Evolutionary conservation across 106 monocot species (phyloP), one percentile per base, ranked within the genome.

Genomic region (Dendrobium chrysotoxum): DNA sequence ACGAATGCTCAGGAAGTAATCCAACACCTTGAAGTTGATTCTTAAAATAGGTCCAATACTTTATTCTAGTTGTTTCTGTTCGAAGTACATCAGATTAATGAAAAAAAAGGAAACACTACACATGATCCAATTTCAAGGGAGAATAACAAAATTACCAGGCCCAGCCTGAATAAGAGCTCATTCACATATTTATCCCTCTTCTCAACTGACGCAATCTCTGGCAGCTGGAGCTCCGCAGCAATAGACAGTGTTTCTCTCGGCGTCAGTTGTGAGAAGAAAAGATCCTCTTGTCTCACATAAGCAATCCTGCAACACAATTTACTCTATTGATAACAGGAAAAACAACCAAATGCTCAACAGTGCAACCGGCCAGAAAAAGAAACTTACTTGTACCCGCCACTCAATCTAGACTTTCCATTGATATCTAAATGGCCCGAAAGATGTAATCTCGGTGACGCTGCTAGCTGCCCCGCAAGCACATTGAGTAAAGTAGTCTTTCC

Each of bases 401-500:
- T 81, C 25, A 86, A 81, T 58, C 81, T 86, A 39, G 87, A 83
- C 41, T 65, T 38, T 0, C 92, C 90, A 72, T 92, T 92, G 11
- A 97, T 77, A 82, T 90, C 89, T 35, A 91, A 53, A 81, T 78
- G 77, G 30, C 94, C 97, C 0, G 95, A 84, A 79, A 98, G 87
- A 40, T 75, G 86, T 75, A 98, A 86, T 5, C 84, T 75, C 30
- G 91, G 88, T 5, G 92, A 92, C 4, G 95, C 90, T 12, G 82
- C 76, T 16, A 98, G 90, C 91, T 98, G 98, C 38, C 95, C 91
- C 21, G 92, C 98, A 23, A 98, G 95, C n/a, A 98, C 88, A 82
- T 98, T 98, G 80, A 98, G 91, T 80, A 98, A 82, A 77, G 98
- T 95, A 4, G 98, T 98, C 86, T 98, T 98, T 39, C 98, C 98